A percentile compares a stretch with the other conserved stretches of the same genome.
phyloP scores from a whole-genome alignment of 257 asterid genomes.

The Primulina eburnea region DNA sequence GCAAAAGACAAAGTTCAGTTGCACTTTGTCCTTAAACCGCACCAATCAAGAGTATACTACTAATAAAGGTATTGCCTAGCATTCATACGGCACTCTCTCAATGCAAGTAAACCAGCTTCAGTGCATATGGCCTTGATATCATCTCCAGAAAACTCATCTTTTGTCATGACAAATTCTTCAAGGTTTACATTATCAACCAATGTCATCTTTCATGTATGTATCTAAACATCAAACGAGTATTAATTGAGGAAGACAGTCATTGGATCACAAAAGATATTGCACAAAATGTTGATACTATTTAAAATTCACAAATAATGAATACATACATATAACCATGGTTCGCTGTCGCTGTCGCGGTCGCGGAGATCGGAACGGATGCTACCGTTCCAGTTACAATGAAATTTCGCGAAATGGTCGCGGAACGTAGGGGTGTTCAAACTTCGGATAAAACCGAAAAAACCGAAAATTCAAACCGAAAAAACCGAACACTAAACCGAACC shows the following conservation, averaged over 20 bases:
- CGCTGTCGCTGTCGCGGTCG: no score
- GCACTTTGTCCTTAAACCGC: neutral
- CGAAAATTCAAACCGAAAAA: no score
- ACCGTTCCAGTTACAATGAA: no score
- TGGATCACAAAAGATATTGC: constrained; percentile 3
- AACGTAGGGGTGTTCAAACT: no score
- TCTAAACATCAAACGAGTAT: constrained; percentile 31
- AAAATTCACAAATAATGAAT: constrained; percentile 3
- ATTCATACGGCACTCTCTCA: constrained; percentile 66
- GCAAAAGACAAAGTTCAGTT: neutral
- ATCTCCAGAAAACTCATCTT: constrained; percentile 60
- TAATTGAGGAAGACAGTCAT: neutral
- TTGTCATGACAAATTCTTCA: constrained; percentile 61
- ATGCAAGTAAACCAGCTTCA: constrained; percentile 61
- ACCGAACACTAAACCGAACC: no score
- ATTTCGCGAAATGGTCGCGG: no score
- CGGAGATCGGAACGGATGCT: no score
- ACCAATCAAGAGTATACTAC: neutral
- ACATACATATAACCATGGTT: neutral
- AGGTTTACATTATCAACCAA: constrained; percentile 57
- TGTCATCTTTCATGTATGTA: constrained; percentile 60
- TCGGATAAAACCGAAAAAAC: no score
- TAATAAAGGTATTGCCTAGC: constrained; percentile 23
- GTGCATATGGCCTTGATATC: constrained; percentile 63
- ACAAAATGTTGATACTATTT: neutral